These are phyloP conservation scores for Salvia rosmarinus DNA, from an alignment of 257 asterid species.

Conservation along the genomic window DNA sequence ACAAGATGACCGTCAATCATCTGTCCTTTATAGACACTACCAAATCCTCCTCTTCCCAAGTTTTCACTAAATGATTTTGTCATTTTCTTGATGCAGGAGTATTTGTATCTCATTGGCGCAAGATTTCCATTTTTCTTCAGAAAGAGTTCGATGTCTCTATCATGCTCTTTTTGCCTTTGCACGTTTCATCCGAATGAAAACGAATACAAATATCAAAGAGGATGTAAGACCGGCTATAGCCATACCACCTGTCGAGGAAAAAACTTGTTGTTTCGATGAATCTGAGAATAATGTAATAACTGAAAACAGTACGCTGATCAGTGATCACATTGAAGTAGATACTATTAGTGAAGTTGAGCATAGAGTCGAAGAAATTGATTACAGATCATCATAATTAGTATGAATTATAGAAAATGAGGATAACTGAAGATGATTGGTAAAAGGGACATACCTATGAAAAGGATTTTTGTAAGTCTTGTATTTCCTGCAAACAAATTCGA, in stretches of 20 bases:
- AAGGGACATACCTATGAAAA: slow-evolving; percentile 11
- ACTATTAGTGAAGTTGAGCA: no score
- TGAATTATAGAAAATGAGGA: neutral
- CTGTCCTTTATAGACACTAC: slow-evolving; percentile 41
- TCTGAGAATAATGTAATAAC: neutral
- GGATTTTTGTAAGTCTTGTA: neutral
- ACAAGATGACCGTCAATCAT: slow-evolving; percentile 32
- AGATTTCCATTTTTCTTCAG: neutral
- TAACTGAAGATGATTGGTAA: neutral
- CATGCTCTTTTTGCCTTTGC: neutral
- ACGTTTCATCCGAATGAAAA: slow-evolving; percentile 1
- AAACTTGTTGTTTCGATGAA: neutral
- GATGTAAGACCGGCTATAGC: neutral
- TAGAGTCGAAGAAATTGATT: no score
- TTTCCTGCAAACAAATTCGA: slow-evolving; percentile 22
- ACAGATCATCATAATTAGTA: neutral
- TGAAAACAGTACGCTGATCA: neutral
- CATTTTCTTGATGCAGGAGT: slow-evolving; percentile 33
- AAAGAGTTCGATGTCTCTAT: neutral
- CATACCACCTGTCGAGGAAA: slow-evolving; percentile 15
- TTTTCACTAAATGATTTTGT: slow-evolving; percentile 30
- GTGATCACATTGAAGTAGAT: no score
- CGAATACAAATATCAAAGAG: neutral
- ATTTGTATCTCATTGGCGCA: slow-evolving; percentile 33
- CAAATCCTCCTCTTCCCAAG: slow-evolving; percentile 52